Evolutionary conservation across 148 eudicot species (phyloP), one percentile per base, ranked within the genome.

Genomic region (Camellia japonica): DNA sequence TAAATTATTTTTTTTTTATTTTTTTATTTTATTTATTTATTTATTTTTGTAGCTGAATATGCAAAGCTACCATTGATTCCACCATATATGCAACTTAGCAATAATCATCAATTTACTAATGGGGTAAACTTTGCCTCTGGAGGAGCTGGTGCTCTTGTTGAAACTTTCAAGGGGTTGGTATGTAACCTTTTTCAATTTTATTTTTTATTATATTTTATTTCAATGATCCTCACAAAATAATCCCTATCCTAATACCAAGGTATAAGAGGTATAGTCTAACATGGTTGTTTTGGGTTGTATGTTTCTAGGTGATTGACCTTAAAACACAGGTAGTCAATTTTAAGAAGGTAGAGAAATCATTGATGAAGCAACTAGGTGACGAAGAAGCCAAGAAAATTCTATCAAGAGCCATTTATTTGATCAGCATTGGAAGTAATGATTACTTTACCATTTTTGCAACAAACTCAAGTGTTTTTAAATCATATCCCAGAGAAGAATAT

Each of bases 371-470:
- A 44, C 43, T 54, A 38, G 78, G 67, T 2, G 12, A 59, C 9
- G 51, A 49, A 42, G 43, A 75, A 58, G 60, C 78, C 16, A 60
- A 60, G 52, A 49, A 23, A 5, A 41, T 75, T 59, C 11, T 75
- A 59, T 75, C 78, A 59, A 75, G 61, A 15, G 65, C 78, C 18
- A 67, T 75, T n/a, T 75, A 75, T 75, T 59, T 75, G 67, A 41
- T 75, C 13, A 75, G 61, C n/a, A 42, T 75, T 13, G 78, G 78
- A 12, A 59, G 16, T 3, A 75, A 75, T 10, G 78, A 75, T 60
- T 75, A 59, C 23, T 12, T 43, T 20, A 41, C 38, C 38, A 30
- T 63, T 23, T 56, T 49, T 49, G 6, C 52, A 30, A 30, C 52
- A 49, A 49, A 49, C 52, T 49, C 52, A 5, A 49, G 52, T 49